These are phyloP conservation scores for Flaveria floridana DNA, from an alignment of 140 eudicot species.

Conservation along the genomic window DNA sequence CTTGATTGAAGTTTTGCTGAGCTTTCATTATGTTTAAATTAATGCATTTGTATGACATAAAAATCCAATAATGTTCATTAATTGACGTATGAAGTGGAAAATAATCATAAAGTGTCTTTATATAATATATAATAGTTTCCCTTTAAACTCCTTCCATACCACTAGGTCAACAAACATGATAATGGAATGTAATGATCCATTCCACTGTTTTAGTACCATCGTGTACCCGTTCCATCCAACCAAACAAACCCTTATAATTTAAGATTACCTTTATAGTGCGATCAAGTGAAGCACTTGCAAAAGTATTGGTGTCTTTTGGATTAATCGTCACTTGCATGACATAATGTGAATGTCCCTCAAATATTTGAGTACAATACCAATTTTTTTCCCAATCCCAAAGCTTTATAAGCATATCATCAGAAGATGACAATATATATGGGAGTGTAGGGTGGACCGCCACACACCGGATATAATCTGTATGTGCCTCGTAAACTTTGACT, in stretches of 20 bases:
- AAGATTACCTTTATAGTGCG: constrained; percentile 71
- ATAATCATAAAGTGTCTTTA: background rate
- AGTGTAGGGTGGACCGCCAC: constrained; percentile 73
- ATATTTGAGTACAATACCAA: constrained; percentile 77
- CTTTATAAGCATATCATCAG: constrained; percentile 89
- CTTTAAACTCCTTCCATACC: background rate
- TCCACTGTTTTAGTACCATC: background rate
- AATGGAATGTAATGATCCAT: background rate
- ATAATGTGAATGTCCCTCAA: constrained; percentile 86
- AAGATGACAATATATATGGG: constrained; percentile 69
- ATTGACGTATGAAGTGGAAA: background rate
- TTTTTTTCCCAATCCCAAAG: constrained; percentile 94
- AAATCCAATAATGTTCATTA: background rate
- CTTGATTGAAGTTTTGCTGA: background rate
- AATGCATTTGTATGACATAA: background rate
- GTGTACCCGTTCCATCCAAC: background rate
- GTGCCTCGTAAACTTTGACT: constrained; percentile 61
- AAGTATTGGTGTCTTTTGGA: constrained; percentile 77
- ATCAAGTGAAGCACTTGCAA: constrained; percentile 92
- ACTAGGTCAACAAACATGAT: background rate
- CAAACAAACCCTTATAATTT: constrained; percentile 2
- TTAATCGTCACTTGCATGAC: constrained; percentile 85
- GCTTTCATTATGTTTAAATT: background rate
- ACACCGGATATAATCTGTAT: constrained; percentile 65
- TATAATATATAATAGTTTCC: background rate